Evolutionary conservation across 1,284 basidiomycete genomes (phyloP).

Genomic region (Melampsora abietis-canadensis): DNA sequence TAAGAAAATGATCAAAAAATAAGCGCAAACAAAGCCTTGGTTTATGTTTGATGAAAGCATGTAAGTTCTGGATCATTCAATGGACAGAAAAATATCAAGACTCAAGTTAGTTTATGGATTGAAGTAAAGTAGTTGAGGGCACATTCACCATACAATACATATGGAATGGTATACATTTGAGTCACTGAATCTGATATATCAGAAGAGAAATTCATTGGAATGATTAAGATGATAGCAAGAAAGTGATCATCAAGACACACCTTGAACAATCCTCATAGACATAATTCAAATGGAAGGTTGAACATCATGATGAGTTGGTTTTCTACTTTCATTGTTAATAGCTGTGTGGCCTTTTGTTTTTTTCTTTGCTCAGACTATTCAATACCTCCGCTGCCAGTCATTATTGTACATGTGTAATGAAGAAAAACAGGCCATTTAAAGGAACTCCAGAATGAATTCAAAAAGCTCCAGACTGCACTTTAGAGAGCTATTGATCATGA

Average conservation of each 20-base stretch:
- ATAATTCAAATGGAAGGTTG: not conserved
- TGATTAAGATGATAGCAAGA: not conserved
- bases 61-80: not conserved
- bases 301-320: not conserved
- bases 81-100: not conserved
- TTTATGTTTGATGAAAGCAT: not conserved
- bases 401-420: too few relatives aligned
- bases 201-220: not conserved
- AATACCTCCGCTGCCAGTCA: too few relatives aligned
- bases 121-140: not conserved
- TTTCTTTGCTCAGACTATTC: too few relatives aligned
- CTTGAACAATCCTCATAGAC: not conserved
- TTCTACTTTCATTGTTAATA: too few relatives aligned
- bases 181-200: conserved; percentile 1
- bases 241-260: not conserved
- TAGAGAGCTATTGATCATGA: too few relatives aligned
- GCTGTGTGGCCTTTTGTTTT: too few relatives aligned
- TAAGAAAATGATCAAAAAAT: not conserved
- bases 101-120: not conserved
- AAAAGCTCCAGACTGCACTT: too few relatives aligned
- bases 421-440: too few relatives aligned
- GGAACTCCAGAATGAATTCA: too few relatives aligned
- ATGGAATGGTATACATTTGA: not conserved
- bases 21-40: not conserved
- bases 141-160: not conserved